Evolutionary conservation across 148 eudicot species (phyloP), one percentile per base, ranked within the genome.

Genomic region (Chenopodium berlandieri): DNA sequence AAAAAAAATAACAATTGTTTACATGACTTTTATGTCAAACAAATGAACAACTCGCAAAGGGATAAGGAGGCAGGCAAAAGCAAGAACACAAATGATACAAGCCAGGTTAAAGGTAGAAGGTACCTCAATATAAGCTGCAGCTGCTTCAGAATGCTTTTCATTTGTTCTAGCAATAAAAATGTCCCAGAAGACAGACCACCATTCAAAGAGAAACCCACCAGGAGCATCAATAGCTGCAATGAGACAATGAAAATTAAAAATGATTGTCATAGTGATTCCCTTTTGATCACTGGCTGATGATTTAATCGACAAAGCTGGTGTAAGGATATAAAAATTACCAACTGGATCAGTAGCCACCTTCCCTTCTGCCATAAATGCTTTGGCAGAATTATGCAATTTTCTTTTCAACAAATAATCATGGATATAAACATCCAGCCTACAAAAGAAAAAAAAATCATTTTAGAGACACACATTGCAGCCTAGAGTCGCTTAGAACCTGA

Each of bases 171-270:
- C 98, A 82, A 96, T 96, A 81, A 96, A 96, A 14, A 96, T 94
- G 82, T 96, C 99, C 99, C 99, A 96, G 79, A 96, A 96, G 76
- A 96, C 99, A 65, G 99, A 96, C 99, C 99, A 96, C 99, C 99
- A 96, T 85, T 96, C 99, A 69, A 96, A 96, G 70, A 96, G 98
- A 89, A 96, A 96, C 37, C 99, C 99, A 54, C 99, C 99, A 72
- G 99, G 99, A 47, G 99, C 99, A 89, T 96, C 99, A 86, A 96
- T 96, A 47, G 99, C 99, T 96, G 88, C 84, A 81, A 89, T 40
- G 69, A 69, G 58, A 76, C 63, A 75, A 74, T 44, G 69, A 22
- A 75, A 68, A 31, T 50, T 54, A 81, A 52, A 69, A 16, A 75
- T 25, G 50, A 32, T 81, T 48, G 77, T 54, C 22, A 25, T 20